Conservation (phyloP, 2,329 filamentous ascomycete species). For the Chaetoscypha palmicola region DNA sequence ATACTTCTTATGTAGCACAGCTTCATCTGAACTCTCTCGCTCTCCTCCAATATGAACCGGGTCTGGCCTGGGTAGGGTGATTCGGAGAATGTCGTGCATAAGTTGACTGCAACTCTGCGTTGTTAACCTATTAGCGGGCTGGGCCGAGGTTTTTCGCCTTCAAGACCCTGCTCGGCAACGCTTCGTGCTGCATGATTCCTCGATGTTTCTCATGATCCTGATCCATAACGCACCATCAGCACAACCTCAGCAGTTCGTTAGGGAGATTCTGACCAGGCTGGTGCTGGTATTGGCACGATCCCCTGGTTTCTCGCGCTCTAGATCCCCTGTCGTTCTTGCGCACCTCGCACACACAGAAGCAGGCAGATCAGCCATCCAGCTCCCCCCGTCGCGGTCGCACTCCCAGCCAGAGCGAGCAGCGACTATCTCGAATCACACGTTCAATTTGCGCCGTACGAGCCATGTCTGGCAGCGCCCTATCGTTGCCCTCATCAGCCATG, state of each 20-base stretch:
- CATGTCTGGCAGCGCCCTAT: conserved; percentile 14
- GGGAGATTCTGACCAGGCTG: neutral
- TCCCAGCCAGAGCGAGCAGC: neutral
- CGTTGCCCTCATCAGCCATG: conserved; percentile 10
- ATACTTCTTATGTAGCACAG: too few species aligned
- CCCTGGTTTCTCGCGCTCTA: too few species aligned
- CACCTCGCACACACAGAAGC: too few species aligned
- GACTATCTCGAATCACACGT: conserved; percentile 5
- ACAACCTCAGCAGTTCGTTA: neutral
- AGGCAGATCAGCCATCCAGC: too few species aligned
- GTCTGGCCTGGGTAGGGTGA: too few species aligned
- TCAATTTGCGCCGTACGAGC: conserved; percentile 1
- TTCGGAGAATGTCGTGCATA: neutral
- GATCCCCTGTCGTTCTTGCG: too few species aligned
- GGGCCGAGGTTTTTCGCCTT: neutral
- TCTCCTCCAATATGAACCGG: too few species aligned
- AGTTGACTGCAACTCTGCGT: neutral
- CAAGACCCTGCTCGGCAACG: neutral
- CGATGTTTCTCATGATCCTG: conserved; percentile 1
- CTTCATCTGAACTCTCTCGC: too few species aligned
- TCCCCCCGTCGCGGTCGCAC: too few species aligned
- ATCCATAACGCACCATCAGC: neutral
- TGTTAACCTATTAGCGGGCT: neutral
- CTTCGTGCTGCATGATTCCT: neutral
- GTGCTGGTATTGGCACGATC: neutral